Evolutionary conservation across 768 basidiomycete genomes (phyloP), one percentile per base, ranked within the genome.

Genomic region (Boletellus emodensis): DNA sequence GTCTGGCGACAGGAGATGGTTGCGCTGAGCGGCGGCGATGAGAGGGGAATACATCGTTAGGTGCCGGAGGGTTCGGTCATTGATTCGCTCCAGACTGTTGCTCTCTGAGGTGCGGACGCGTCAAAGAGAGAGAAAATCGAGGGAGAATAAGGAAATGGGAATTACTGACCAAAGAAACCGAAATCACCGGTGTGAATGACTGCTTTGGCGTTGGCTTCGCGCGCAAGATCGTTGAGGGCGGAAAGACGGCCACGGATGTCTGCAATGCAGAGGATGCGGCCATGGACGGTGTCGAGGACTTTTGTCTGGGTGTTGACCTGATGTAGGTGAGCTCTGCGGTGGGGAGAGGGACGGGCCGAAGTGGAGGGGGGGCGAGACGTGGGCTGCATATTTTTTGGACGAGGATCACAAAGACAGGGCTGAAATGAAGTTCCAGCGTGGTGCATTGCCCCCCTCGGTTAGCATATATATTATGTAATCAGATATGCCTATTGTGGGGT

Each of bases 131-230:
- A 36, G 20, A 45, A 44, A 43, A 42, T 11, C 45, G 17, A 37
- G 20, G 37, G 36, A 33, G 39, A 48, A 35, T 38, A 48, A 6
- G 34, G 40, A 41, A 37, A 49, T 35, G 37, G 36, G 44, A 20
- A 49, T 56, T 22, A 68, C 78, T 55, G 57, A 85, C 90, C 92
- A 69, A 95, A 96, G 73, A 99, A 96, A 52, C 96, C 96, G 82
- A 98, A 98, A 74, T 99, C 96, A 46, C 96, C 96, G 0, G 94
- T 95, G 67, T 98, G 95, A 52, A 99, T 90, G 67, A 97, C 85
- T 15, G 94, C 95, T 51, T 85, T 81, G 20, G 94, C 96, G 63
- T 89, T 87, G 50, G 83, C 83, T 59, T 96, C 92, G 40, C 85
- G 74, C 15, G 94, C 94, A 47, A 96, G 82, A 69, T 90, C 83